These are phyloP conservation scores for Chalaropsis ovoidea DNA, from an alignment of 2,329 filamentous ascomycete genomes.

Conservation along the genomic window DNA sequence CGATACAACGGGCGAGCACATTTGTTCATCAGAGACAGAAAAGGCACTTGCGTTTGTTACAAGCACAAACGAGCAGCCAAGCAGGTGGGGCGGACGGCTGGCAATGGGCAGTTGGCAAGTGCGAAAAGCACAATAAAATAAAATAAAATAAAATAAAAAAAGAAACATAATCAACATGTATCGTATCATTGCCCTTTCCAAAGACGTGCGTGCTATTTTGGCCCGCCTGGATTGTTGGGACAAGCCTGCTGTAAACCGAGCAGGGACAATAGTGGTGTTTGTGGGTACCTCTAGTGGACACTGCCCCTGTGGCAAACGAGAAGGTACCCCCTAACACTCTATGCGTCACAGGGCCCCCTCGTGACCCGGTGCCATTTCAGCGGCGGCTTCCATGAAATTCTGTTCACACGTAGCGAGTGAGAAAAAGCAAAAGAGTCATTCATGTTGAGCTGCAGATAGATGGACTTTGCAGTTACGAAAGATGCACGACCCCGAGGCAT, in stretches of 20 bases:
- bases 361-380: constrained; percentile 9
- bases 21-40: background rate
- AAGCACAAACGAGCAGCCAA: background rate
- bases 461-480: background rate
- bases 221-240: background rate
- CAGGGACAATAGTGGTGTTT: background rate
- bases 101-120: background rate
- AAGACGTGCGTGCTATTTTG: constrained; percentile 2
- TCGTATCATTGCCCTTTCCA: background rate
- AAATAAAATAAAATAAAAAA: background rate
- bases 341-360: constrained; percentile 1
- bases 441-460: background rate
- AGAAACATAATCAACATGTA: background rate
- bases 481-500: background rate
- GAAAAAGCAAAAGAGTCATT: background rate
- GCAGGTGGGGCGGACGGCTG: background rate
- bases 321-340: background rate
- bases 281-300: constrained; percentile 1
- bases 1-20: background rate
- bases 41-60: background rate
- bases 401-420: background rate
- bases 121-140: background rate
- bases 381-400: background rate
- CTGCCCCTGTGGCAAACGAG: constrained; percentile 15
- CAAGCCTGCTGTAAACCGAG: background rate